Base-by-base conservation (phyloP, 176 grass and related monocot genomes). In the Pontederia crassipes region DNA sequence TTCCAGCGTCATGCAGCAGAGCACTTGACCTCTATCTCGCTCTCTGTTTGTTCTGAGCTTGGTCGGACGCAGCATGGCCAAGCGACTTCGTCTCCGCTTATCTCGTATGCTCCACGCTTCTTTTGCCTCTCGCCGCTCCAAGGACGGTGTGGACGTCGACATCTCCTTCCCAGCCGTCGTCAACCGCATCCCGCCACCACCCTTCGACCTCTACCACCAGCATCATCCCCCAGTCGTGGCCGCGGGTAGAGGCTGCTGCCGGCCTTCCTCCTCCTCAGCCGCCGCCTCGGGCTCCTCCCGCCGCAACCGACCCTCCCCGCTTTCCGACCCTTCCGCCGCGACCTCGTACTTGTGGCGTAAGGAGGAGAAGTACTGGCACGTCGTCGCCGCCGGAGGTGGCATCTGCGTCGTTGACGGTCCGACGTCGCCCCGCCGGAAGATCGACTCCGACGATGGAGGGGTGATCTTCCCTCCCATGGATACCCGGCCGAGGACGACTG, bases 281-380 rank as follows among this genome's bases (percentile, higher is more conserved):
- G 57, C 17, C 9, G 20, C 24, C 55, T 58, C 27, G 55, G 12
- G 12, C 9, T 28, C 55, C 55, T 57, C 54, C 16, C 54, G 54
- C n/a, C 11, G 54, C 54, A 20, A 8, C 54, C 54, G 16, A 2
- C 49, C 49, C 49, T 52, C 20, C 20, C 20, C 20, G 20, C 20
- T 24, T 24, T 24, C 72, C 5, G 72, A 9, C 49, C 10, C 62
- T 14, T 8, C 72, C 35, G 27, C 72, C 46, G 48, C 78, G 2
- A 74, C 58, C 51, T 68, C 81, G n/a, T 95, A 86, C 86, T 73
- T 87, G 8, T 95, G 89, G 86, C 76, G 85, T 2, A 83, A 85
- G 77, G 87, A 71, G 58, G 77, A 85, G 17, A 88, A 83, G 56
- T 96, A 86, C 86, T 87, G 86, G 71, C 81, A 89, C 59, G 62